Percentiles rank a stretch among this genome's conserved stretches.
Evolutionary conservation across 805 yeast genomes (phyloP).

Genomic region (Metschnikowia reukaufii): DNA sequence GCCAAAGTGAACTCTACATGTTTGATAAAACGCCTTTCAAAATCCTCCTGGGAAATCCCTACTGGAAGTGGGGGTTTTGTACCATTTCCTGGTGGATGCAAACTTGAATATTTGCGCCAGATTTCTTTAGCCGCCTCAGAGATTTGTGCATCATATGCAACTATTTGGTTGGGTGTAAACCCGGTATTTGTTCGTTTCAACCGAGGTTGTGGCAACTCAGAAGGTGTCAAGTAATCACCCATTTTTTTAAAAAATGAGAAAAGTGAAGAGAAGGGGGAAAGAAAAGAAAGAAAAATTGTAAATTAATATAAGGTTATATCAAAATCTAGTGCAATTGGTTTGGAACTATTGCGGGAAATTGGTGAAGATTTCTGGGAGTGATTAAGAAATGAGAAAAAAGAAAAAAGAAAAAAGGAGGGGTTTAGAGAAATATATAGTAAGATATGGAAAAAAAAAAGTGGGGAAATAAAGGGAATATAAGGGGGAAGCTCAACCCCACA

Average conservation of each 20-base stretch:
- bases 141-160: slow-evolving; percentile 75
- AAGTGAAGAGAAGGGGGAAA: neutral
- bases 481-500: neutral
- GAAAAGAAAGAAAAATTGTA: neutral
- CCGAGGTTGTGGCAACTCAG: slow-evolving; percentile 39
- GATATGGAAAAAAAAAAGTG: neutral
- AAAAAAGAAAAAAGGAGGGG: neutral
- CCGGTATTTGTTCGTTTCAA: slow-evolving; percentile 84
- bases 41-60: slow-evolving; percentile 48
- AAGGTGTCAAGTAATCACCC: slow-evolving; percentile 41
- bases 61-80: slow-evolving; percentile 9
- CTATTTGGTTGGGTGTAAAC: slow-evolving; percentile 85
- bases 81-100: slow-evolving; percentile 25
- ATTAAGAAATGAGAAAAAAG: no score
- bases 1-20: slow-evolving; percentile 92
- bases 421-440: neutral
- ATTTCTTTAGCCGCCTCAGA: slow-evolving; percentile 74
- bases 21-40: slow-evolving; percentile 68
- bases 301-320: no score
- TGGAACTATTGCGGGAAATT: no score
- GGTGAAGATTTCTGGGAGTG: no score
- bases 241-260: slow-evolving; percentile 13
- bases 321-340: no score
- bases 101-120: slow-evolving; percentile 71
- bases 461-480: neutral